A percentile compares a stretch with the other conserved stretches of the same genome.
Evolutionary conservation across 345 rosid genomes (phyloP).

Genomic region (Lepidium didymum): DNA sequence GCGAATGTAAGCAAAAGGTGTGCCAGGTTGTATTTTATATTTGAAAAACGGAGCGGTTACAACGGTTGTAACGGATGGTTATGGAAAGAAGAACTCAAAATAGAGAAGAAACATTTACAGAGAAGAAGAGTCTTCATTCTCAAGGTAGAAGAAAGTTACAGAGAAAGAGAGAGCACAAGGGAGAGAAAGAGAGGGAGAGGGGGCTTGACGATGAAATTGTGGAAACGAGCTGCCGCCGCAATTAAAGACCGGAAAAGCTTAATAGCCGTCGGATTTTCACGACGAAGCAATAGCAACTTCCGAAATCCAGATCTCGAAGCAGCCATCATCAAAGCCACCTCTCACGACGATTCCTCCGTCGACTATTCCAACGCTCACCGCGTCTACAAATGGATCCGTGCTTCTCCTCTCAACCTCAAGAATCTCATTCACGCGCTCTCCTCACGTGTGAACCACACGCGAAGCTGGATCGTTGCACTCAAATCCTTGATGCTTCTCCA

Average conservation of each 20-base stretch:
- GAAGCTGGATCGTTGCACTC: conserved; percentile 68
- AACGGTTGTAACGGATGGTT: conserved; percentile 29
- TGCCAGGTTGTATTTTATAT: not conserved
- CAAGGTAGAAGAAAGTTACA: not conserved
- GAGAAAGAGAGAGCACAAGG: not conserved
- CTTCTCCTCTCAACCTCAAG: conserved; percentile 54
- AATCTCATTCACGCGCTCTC: conserved; percentile 44
- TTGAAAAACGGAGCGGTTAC: conserved; percentile 14
- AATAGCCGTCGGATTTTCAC: conserved; percentile 31
- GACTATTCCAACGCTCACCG: conserved; percentile 59
- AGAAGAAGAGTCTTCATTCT: not conserved
- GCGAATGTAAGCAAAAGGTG: not conserved
- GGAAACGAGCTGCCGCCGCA: conserved; percentile 64
- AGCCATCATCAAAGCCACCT: conserved; percentile 77
- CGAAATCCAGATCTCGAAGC: conserved; percentile 52
- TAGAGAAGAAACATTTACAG: conserved; percentile 20
- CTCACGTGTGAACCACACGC: conserved; percentile 44
- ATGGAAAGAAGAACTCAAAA: conserved; percentile 9
- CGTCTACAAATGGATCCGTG: conserved; percentile 53
- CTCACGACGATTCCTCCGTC: conserved; percentile 48
- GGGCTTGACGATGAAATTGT: conserved; percentile 40
- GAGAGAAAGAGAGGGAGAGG: not conserved
- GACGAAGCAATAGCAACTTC: conserved; percentile 1
- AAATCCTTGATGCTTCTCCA: conserved; percentile 74
- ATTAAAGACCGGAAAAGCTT: conserved; percentile 74